Conservation (phyloP, 1,284 basidiomycete species). For the Pseudozyma flocculosa region DNA sequence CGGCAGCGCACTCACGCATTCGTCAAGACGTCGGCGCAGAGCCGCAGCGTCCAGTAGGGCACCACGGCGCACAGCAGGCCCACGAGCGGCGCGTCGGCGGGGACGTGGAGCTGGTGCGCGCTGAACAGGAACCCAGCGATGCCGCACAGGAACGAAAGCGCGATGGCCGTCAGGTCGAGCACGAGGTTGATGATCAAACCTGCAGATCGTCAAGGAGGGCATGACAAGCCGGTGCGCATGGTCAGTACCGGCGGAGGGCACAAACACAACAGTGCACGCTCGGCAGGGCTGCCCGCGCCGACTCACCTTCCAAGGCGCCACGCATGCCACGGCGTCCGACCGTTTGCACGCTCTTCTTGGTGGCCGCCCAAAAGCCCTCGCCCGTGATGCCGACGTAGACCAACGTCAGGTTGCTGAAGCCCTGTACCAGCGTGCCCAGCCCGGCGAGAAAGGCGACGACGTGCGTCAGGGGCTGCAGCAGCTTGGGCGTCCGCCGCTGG, state of each 20-base stretch:
- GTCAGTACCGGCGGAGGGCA: too few species aligned
- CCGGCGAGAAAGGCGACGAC: conserved; percentile 69
- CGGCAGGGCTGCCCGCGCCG: too few species aligned
- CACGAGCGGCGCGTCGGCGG: conserved; percentile 74
- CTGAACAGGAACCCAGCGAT: conserved; percentile 82
- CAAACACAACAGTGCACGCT: too few species aligned
- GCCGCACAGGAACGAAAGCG: conserved; percentile 74
- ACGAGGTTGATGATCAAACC: conserved; percentile 69
- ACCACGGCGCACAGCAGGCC: conserved; percentile 75
- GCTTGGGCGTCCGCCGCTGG: conserved; percentile 36
- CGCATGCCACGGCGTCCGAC: conserved; percentile 59
- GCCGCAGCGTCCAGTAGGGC: conserved; percentile 77
- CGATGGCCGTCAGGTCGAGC: conserved; percentile 70
- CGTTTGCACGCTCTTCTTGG: conserved; percentile 69
- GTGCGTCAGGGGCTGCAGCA: conserved; percentile 59
- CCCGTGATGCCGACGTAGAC: conserved; percentile 84
- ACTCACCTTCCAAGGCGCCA: conserved; percentile 47
- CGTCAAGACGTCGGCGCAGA: conserved; percentile 76
- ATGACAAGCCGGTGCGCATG: too few species aligned
- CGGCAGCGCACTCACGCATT: conserved; percentile 66
- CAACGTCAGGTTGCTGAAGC: conserved; percentile 72
- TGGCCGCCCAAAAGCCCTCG: conserved; percentile 76
- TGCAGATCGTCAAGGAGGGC: conserved; percentile 11
- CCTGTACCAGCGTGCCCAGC: conserved; percentile 59
- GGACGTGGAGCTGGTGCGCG: conserved; percentile 76